Percentiles rank a stretch among this genome's conserved stretches.
These are phyloP conservation scores for Blastobotrys mokoenaii DNA, from an alignment of 805 yeast genomes.

Conservation along the genomic window DNA sequence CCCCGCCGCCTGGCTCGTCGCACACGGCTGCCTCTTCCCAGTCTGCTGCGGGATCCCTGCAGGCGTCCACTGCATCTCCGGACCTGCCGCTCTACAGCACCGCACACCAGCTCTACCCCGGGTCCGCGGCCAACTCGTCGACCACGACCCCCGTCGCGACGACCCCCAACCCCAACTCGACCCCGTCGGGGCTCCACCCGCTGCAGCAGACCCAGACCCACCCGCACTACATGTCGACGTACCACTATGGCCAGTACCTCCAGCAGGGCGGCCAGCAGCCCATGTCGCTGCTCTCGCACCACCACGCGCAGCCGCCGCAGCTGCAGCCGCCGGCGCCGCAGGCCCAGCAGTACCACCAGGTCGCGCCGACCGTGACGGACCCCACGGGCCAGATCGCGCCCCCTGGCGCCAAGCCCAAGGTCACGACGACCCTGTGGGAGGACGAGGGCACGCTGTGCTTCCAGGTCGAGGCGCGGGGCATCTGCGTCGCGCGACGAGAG, in stretches of 20 bases:
- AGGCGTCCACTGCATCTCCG: no score
- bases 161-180: constrained; percentile 9
- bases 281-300: not conserved
- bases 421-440: constrained; percentile 86
- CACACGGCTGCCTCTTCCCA: no score
- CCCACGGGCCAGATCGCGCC: constrained; percentile 32
- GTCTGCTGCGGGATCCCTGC: no score
- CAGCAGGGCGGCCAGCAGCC: no score
- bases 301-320: constrained; percentile 4
- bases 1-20: not conserved
- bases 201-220: constrained; percentile 7
- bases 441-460: constrained; percentile 79
- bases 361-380: constrained; percentile 25
- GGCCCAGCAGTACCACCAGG: constrained; percentile 10
- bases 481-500: constrained; percentile 72
- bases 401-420: constrained; percentile 37
- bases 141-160: no score
- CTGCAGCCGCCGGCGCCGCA: constrained; percentile 10
- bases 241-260: constrained; percentile 1
- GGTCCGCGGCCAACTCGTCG: no score
- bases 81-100: no score
- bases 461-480: constrained; percentile 76
- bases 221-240: constrained; percentile 3
- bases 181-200: constrained; percentile 11
- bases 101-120: no score